These are phyloP conservation scores for Phialocephala subalpina DNA, from an alignment of 2,329 filamentous ascomycete species.

Conservation along the genomic window DNA sequence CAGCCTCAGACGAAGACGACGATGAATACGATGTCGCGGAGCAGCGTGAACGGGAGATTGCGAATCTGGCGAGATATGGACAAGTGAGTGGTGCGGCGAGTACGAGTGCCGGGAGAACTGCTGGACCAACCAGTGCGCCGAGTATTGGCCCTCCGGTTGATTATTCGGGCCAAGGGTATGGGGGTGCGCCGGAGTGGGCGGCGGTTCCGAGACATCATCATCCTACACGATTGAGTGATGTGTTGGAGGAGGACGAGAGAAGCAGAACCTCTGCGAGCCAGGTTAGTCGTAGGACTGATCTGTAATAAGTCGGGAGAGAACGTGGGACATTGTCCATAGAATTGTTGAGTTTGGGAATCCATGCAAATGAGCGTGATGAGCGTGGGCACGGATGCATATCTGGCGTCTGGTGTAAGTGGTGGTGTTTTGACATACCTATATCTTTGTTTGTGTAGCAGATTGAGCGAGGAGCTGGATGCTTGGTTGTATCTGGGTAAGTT, in stretches of 20 bases:
- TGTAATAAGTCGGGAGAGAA: not conserved
- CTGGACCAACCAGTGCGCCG: constrained; percentile 29
- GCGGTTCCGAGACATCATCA: constrained; percentile 82
- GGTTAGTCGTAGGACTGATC: constrained; percentile 34
- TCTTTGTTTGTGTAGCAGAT: constrained; percentile 2
- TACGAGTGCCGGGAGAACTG: constrained; percentile 26
- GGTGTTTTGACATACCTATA: not conserved
- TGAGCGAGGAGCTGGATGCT: not conserved
- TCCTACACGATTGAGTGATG: constrained; percentile 87
- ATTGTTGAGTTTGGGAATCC: not conserved
- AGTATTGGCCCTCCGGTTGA: constrained; percentile 53
- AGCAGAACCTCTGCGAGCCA: constrained; percentile 70
- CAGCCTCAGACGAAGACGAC: constrained; percentile 58
- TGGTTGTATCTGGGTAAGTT: not conserved
- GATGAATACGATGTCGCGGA: constrained; percentile 63
- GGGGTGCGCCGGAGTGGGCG: constrained; percentile 75
- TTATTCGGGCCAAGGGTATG: constrained; percentile 73
- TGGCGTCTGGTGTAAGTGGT: not conserved
- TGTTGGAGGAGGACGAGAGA: constrained; percentile 84
- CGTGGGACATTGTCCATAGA: not conserved
- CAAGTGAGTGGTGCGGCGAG: constrained; percentile 35
- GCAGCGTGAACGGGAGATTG: constrained; percentile 38
- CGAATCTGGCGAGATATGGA: constrained; percentile 37
- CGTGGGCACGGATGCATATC: not conserved
- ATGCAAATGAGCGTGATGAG: no score